Evolutionary conservation across 169 alveolate genomes (phyloP).

Genomic region (Babesia ovis): DNA sequence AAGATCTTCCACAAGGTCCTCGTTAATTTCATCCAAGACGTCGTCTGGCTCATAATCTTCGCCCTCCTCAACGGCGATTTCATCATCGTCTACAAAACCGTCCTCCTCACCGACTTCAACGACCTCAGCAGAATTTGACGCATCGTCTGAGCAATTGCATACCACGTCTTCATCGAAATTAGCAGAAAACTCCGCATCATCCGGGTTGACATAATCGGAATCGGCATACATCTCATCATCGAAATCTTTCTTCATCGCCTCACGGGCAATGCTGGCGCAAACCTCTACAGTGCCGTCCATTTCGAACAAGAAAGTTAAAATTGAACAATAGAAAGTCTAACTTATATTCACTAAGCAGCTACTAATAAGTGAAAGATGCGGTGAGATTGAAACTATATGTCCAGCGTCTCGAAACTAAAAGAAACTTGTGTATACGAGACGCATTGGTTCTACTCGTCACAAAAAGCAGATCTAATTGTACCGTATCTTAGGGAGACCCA

Average conservation of each 20-base stretch:
- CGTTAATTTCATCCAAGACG: neutral
- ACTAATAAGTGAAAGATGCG: neutral
- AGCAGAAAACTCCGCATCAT: neutral
- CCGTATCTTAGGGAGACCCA: neutral
- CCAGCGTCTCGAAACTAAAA: neutral
- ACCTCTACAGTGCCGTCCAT: neutral
- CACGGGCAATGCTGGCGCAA: neutral
- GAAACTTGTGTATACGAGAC: constrained; percentile 2
- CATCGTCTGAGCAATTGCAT: constrained; percentile 1
- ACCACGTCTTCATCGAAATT: neutral
- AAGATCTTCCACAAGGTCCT: neutral
- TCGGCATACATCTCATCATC: neutral
- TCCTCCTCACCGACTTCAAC: neutral
- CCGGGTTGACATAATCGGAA: neutral
- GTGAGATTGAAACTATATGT: neutral
- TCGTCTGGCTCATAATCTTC: neutral
- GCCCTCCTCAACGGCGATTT: neutral
- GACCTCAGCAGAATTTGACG: neutral
- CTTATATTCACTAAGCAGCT: neutral
- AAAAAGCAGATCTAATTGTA: neutral
- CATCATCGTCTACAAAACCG: constrained; percentile 5
- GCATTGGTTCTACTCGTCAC: neutral
- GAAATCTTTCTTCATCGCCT: neutral
- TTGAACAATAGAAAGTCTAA: neutral
- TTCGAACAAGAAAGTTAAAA: neutral